A percentile compares a stretch with the other conserved stretches of the same genome.
Evolutionary conservation across 164 flowering plant species (phyloP).

Genomic region (Cinnamomum micranthum): DNA sequence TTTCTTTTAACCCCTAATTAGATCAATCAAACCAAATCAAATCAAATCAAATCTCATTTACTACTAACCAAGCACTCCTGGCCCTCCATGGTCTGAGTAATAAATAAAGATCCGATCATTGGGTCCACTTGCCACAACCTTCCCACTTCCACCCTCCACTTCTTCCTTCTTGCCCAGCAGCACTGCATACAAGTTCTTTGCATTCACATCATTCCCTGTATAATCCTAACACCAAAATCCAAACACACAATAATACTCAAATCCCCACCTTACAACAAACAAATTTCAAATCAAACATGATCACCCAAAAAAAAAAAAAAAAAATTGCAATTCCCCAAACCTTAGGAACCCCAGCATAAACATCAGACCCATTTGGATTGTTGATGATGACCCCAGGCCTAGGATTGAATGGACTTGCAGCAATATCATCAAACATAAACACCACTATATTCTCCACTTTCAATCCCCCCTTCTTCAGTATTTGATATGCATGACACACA

Average conservation of each 20-base stretch:
- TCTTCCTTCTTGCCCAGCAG: conserved; percentile 69
- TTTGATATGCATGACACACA: conserved; percentile 92
- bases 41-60: neutral
- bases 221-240: conserved; percentile 23
- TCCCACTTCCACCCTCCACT: conserved; percentile 84
- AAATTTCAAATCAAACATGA: neutral
- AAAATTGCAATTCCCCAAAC: conserved; percentile 21
- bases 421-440: conserved; percentile 91
- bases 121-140: conserved; percentile 72
- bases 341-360: conserved; percentile 92
- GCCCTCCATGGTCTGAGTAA: conserved; percentile 96
- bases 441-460: conserved; percentile 89
- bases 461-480: conserved; percentile 73
- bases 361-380: conserved; percentile 70
- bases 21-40: neutral
- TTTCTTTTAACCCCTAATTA: too few species aligned
- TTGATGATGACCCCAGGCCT: conserved; percentile 78
- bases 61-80: conserved; percentile 85
- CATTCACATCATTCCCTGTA: conserved; percentile 57
- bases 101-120: conserved; percentile 76
- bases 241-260: neutral
- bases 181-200: conserved; percentile 72
- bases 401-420: conserved; percentile 54
- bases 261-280: neutral
- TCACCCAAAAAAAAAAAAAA: neutral